Evolutionary conservation across 2,329 filamentous ascomycete species (phyloP), one percentile per base, ranked within the genome.

Genomic region (Lithohypha guttulata): DNA sequence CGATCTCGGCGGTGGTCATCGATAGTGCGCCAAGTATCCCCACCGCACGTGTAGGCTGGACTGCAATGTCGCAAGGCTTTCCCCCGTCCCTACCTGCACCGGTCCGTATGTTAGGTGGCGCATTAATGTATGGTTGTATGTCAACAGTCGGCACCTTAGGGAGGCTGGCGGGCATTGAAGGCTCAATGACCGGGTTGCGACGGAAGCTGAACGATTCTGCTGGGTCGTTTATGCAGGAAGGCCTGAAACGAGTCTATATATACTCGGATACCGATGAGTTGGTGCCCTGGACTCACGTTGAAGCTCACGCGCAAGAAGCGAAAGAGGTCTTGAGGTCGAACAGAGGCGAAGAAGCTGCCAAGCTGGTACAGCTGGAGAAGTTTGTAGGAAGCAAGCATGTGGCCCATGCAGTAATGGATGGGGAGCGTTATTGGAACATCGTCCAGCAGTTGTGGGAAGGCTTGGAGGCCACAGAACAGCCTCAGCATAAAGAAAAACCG

Each of bases 371-470:
- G 32, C 51, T 56, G 45, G 71, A 72, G 48, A 52, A 53, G 46
- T 75, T 75, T 37, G 54, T 56, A 21, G 59, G 59, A 23, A 70
- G 64, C 4, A 56, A 56, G 18, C 73, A 77, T 53, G 71, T 75
- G 17, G 62, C 66, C n/a, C 69, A 73, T 43, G 60, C 63, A 41
- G 61, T 65, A 43, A 50, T 51, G 0, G 66, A 75, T 43, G 55
- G 56, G 18, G 53, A 57, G 30, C 57, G 70, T 39, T 77, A 77
- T 50, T 75, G 73, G 72, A 48, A 45, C 3, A 53, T 61, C 14
- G 59, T 75, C n/a, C n/a, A n/a, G n/a, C n/a, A n/a, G n/a, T n/a
- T n/a, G n/a, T n/a, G n/a, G n/a, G n/a, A n/a, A n/a, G n/a, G n/a
- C n/a, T n/a, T n/a, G n/a, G n/a, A n/a, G n/a, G n/a, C n/a, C n/a